Base-by-base conservation (phyloP, 176 grass and related monocot species). In the Triticum urartu region DNA sequence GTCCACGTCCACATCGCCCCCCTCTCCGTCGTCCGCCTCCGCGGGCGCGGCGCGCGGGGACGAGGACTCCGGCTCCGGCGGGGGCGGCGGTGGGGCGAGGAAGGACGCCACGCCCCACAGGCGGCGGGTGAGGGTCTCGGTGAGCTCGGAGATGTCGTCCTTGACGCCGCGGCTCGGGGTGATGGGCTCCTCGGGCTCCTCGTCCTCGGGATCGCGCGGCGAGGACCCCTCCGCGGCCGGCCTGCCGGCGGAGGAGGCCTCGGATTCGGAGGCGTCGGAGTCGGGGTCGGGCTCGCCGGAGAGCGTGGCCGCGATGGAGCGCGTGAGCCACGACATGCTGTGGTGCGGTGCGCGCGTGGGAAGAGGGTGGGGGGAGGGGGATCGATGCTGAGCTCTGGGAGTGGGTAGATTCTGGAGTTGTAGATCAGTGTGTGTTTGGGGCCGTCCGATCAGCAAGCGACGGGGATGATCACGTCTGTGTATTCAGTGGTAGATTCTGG, bases 41-140 rank as follows among this genome's bases (percentile, higher is more conserved):
- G 36, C 63, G 1, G 70, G 38, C 58, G 22, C 68, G 66, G 48
- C 61, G 62, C 62, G 80, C 48, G 78, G 79, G 72, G 75, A 63
- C 28, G 78, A 67, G 72, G 75, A 64, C 28, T 81, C 48, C 11
- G 69, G 4, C 11, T 64, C 76, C 39, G 69, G 68, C 6, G 69
- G 71, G 5, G 81, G 84, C 4, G 89, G 87, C 0, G 71, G 71
- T 0, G 64, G 69, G 18, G 89, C 91, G 79, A 97, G 94, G 80
- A 97, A 93, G 59, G 92, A 94, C 0, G 94, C 92, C 15, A 94
- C 89, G 86, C 94, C 88, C 92, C 92, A 97, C 48, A 94, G 87
- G 42, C 90, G 87, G 65, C 92, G 89, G 2, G 88, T 92, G 56
- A 97, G 77, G 50, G 94, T 92, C 64, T 97, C 80, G 0, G 94